phyloP scores from a whole-genome alignment of 1,284 basidiomycete genomes.

The Sparassis latifolia region DNA sequence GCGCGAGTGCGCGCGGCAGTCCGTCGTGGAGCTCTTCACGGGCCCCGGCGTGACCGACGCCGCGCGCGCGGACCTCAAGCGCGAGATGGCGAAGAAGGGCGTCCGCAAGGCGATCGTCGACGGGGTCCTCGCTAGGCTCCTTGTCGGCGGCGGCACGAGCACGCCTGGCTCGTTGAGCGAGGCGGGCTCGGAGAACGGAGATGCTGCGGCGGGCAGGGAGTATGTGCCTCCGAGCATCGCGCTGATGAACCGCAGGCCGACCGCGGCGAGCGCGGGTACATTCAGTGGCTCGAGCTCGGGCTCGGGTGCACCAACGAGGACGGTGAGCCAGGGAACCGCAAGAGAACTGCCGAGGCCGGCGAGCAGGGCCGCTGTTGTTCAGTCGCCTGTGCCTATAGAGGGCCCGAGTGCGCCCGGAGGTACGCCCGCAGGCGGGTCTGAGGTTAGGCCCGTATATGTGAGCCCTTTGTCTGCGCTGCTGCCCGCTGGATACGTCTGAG shows the following conservation, averaged over 20 bases:
- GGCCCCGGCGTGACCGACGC: slow-evolving; percentile 76
- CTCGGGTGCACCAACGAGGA: slow-evolving; percentile 41
- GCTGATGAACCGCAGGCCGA: slow-evolving; percentile 46
- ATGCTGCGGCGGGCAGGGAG: slow-evolving; percentile 43
- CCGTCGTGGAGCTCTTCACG: slow-evolving; percentile 81
- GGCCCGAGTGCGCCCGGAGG: slow-evolving; percentile 30
- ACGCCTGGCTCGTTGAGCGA: slow-evolving; percentile 37
- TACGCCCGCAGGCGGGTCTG: slow-evolving; percentile 34
- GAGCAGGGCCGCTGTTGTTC: slow-evolving; percentile 48
- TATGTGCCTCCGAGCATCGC: slow-evolving; percentile 69
- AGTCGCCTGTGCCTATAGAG: slow-evolving; percentile 33
- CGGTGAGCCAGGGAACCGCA: slow-evolving; percentile 41
- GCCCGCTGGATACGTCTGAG: slow-evolving; percentile 4
- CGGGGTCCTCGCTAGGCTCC: slow-evolving; percentile 55
- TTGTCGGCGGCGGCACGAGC: slow-evolving; percentile 39
- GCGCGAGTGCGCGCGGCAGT: slow-evolving; percentile 76
- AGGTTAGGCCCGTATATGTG: slow-evolving; percentile 69
- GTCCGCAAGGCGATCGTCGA: slow-evolving; percentile 86
- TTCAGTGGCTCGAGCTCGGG: slow-evolving; percentile 59
- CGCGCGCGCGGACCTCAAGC: slow-evolving; percentile 90
- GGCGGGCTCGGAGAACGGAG: slow-evolving; percentile 56
- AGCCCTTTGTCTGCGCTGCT: slow-evolving; percentile 22
- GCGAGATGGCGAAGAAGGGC: slow-evolving; percentile 78
- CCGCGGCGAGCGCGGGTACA: slow-evolving; percentile 24
- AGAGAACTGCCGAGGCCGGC: slow-evolving; percentile 46